Base-by-base conservation (phyloP, 2,329 filamentous ascomycete genomes). In the Byssoonygena ceratinophila region DNA sequence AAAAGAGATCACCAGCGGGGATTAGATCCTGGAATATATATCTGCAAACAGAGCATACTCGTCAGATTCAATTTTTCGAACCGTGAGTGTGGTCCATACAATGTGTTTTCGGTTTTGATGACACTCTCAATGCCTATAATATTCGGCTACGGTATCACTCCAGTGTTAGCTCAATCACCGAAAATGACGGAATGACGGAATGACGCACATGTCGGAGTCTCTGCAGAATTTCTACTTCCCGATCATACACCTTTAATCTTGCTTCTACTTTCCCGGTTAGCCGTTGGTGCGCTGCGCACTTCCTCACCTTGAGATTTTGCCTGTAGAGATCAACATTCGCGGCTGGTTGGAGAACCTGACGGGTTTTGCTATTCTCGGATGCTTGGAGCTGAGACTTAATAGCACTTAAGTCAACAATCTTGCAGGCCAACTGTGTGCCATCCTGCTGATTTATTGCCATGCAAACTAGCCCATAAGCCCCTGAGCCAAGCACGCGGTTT, bases 11-110 rank as follows among this genome's bases (percentile, higher is more conserved):
- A 12, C 80, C 80, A 5, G 73, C 79, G 1, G 78, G 76, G 45
- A 81, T 63, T 8, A 83, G 70, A 41, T 82, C 80, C 60, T 80
- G 74, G 54, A 83, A 78, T 51, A 83, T 76, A 61, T 80, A 83
- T 16, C 76, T 77, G 53, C 25, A 20, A 25, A 36, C n/a, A n/a
- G n/a, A n/a, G n/a, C n/a, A n/a, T 34, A 16, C 20, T 25, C 9
- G 27, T 31, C 16, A 16, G 37, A 14, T 11, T 1, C 51, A 20
- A 3, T 23, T 22, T 23, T 22, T 20, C 27, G 25, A 16, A 27
- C 7, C n/a, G 9, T 20, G 31, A 40, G n/a, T 1, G 39, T 16
- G 27, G 32, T 11, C n/a, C 12, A 63, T 58, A 76, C 73, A 80
- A 69, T 3, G 72, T 78, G 57, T 74, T 71, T 3, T 66, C 63